These are phyloP conservation scores for Puccinellia tenuiflora DNA, from an alignment of 176 grass and related monocot genomes.

Conservation along the genomic window DNA sequence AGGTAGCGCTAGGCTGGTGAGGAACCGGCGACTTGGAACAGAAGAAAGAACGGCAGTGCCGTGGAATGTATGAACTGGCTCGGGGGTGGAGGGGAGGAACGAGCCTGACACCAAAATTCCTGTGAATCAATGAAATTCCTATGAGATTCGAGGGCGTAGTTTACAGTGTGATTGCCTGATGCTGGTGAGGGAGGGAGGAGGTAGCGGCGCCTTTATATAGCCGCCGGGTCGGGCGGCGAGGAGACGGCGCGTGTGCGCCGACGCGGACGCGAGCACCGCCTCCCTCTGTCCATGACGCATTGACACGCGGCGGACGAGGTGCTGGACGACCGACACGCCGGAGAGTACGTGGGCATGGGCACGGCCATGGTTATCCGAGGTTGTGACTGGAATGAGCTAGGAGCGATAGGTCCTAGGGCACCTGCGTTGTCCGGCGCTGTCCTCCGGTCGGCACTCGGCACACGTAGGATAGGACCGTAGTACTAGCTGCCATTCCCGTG, in stretches of 20 bases:
- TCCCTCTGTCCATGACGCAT: neutral
- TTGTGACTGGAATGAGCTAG: neutral
- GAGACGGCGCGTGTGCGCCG: conserved; percentile 21
- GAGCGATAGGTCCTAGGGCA: neutral
- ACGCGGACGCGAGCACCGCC: neutral
- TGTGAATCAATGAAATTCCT: too few relatives aligned
- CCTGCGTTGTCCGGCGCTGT: neutral
- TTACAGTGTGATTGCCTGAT: neutral
- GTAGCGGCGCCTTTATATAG: neutral
- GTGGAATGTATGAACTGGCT: too few relatives aligned
- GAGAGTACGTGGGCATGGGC: neutral
- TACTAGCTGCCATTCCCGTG: too few relatives aligned
- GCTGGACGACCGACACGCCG: neutral
- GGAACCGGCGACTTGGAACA: too few relatives aligned
- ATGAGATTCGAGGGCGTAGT: too few relatives aligned
- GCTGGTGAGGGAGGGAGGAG: neutral
- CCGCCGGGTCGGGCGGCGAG: neutral
- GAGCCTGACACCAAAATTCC: too few relatives aligned
- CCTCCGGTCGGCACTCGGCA: neutral
- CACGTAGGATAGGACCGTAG: too few relatives aligned
- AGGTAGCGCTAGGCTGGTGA: too few relatives aligned
- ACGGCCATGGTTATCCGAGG: neutral
- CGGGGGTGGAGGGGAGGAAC: too few relatives aligned
- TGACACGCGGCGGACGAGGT: neutral
- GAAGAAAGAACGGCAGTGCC: too few relatives aligned